A percentile compares a stretch with the other conserved stretches of the same genome.
Evolutionary conservation across 768 basidiomycete species (phyloP).

Genomic region (Psilocybe cubensis): DNA sequence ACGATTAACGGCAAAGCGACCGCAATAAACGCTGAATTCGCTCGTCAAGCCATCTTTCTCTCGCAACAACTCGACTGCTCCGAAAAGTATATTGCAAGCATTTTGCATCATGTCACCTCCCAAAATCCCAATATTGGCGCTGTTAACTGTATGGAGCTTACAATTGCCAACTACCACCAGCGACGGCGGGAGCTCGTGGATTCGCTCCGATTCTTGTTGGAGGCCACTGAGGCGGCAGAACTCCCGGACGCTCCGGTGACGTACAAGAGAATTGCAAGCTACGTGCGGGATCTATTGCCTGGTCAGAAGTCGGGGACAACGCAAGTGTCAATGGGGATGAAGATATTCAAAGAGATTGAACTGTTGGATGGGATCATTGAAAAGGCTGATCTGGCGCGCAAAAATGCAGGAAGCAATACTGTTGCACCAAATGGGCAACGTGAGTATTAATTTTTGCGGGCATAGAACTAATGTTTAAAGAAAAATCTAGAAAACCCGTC

Average conservation of each 20-base stretch:
- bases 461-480: not conserved
- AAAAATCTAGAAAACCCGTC: slow-evolving; percentile 42
- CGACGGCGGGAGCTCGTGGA: slow-evolving; percentile 73
- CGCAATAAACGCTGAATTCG: slow-evolving; percentile 79
- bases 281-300: slow-evolving; percentile 60
- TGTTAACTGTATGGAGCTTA: slow-evolving; percentile 62
- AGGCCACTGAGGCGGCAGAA: slow-evolving; percentile 57
- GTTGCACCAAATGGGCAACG: slow-evolving; percentile 58
- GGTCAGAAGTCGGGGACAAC: slow-evolving; percentile 33
- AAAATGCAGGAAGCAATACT: slow-evolving; percentile 67
- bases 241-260: slow-evolving; percentile 47
- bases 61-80: slow-evolving; percentile 83
- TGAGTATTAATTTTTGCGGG: slow-evolving; percentile 29
- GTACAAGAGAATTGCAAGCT: slow-evolving; percentile 55
- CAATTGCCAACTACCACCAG: slow-evolving; percentile 69
- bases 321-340: slow-evolving; percentile 50
- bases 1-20: slow-evolving; percentile 65
- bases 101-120: slow-evolving; percentile 66
- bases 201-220: slow-evolving; percentile 70
- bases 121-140: slow-evolving; percentile 66
- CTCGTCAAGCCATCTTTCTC: slow-evolving; percentile 75
- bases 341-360: slow-evolving; percentile 69
- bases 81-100: slow-evolving; percentile 75
- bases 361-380: slow-evolving; percentile 53
- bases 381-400: slow-evolving; percentile 59